phyloP scores from a whole-genome alignment of 495 filamentous ascomycete species.

The Lineolata rhizophorae region DNA sequence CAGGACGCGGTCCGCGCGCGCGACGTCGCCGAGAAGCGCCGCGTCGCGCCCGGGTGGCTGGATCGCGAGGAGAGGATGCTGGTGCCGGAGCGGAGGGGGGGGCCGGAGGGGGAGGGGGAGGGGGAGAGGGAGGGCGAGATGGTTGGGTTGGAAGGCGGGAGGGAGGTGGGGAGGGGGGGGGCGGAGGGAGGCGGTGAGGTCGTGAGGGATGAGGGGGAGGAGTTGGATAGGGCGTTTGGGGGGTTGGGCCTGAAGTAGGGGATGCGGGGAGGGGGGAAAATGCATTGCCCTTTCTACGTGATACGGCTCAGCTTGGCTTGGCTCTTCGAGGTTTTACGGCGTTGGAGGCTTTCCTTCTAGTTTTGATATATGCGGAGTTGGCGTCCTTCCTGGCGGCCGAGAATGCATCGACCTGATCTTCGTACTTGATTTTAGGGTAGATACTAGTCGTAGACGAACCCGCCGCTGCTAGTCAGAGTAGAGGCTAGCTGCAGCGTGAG shows the following conservation, averaged over 20 bases:
- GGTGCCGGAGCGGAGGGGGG: constrained; percentile 37
- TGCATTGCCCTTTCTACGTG: too few relatives aligned
- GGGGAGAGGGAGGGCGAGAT: constrained; percentile 17
- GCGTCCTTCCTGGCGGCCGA: too few relatives aligned
- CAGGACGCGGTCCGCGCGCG: constrained; percentile 46
- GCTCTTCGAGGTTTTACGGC: too few relatives aligned
- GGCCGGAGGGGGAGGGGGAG: constrained; percentile 3
- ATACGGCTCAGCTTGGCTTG: too few relatives aligned
- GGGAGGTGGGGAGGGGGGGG: constrained; percentile 15
- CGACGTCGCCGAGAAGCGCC: constrained; percentile 78
- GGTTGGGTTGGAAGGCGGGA: constrained; percentile 21
- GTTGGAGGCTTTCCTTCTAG: too few relatives aligned
- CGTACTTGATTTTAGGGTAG: too few relatives aligned
- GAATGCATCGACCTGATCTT: too few relatives aligned
- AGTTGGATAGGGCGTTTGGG: constrained; percentile 81
- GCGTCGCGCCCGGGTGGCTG: constrained; percentile 83
- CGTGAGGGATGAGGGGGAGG: constrained; percentile 37
- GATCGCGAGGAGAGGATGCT: constrained; percentile 62
- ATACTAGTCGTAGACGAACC: too few relatives aligned
- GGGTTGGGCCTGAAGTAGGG: constrained; percentile 24
- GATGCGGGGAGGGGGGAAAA: neutral
- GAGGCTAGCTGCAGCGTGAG: too few relatives aligned
- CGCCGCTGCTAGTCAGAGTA: too few relatives aligned
- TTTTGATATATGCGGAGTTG: too few relatives aligned
- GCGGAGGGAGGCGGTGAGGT: constrained; percentile 9